Conservation (phyloP, 352 stramenopile species). For the Globisporangium barbulae region DNA sequence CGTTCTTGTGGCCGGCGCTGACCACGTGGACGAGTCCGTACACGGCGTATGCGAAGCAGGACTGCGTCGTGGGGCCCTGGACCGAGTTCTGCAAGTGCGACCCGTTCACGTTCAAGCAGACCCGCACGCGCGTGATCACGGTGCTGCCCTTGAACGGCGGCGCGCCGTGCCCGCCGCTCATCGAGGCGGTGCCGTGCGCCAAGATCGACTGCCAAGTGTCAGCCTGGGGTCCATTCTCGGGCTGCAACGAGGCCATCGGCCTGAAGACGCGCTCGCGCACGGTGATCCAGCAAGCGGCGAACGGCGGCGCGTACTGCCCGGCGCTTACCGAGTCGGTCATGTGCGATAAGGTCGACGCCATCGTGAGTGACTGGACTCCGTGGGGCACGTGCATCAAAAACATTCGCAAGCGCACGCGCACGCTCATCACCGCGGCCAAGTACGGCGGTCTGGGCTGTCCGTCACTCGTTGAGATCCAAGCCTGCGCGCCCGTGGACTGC, state of each 20-base stretch:
- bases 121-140: constrained; percentile 26
- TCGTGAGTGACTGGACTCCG: constrained; percentile 35
- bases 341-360: constrained; percentile 47
- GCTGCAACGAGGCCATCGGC: constrained; percentile 31
- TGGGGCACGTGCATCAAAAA: constrained; percentile 37
- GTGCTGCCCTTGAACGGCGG: constrained; percentile 25
- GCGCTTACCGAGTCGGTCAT: constrained; percentile 19
- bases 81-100: constrained; percentile 30
- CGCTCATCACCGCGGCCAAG: constrained; percentile 27
- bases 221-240: constrained; percentile 31
- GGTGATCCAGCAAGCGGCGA: constrained; percentile 33
- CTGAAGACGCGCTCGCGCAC: constrained; percentile 42
- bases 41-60: constrained; percentile 3
- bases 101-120: constrained; percentile 29
- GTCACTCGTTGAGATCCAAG: constrained; percentile 21
- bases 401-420: constrained; percentile 33
- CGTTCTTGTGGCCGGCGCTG: constrained; percentile 2
- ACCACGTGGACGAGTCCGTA: neutral
- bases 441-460: constrained; percentile 35
- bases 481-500: constrained; percentile 43
- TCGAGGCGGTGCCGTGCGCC: constrained; percentile 19
- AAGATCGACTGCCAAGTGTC: constrained; percentile 31
- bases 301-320: constrained; percentile 32
- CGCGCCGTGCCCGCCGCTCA: constrained; percentile 23
- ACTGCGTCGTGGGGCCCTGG: constrained; percentile 37